Evolutionary conservation across 2,329 filamentous ascomycete genomes (phyloP), one percentile per base, ranked within the genome.

Genomic region (Aspergillus tanneri): DNA sequence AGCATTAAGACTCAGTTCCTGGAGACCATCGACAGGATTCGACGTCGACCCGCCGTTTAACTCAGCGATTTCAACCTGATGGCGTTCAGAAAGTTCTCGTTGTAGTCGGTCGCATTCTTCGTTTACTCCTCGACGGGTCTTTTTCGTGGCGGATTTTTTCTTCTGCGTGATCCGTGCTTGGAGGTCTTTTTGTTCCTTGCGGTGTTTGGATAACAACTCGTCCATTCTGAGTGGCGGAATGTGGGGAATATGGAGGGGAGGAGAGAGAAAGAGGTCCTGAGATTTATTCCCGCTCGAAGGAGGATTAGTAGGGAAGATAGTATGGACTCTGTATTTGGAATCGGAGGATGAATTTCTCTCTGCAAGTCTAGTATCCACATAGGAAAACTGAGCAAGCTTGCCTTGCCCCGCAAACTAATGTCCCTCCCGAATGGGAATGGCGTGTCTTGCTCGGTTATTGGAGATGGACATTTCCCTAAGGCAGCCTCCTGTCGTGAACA

Each of bases 131-230:
- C 86, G 84, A 41, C 82, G 77, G 7, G 82, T 84, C 69, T 84
- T 85, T 73, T 97, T 99, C 38, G 87, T 95, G 12, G 93, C 91
- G 59, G 88, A 86, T 77, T 96, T 97, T 78, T 96, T 99, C 79
- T 96, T 97, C 72, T 87, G 90, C 4, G 89, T 96, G 63, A 95
- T 84, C 50, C 86, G 85, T 42, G 83, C 81, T 68, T 95, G 88
- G 21, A 99, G 79, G 52, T 97, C 92, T 59, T 85, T 86, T 68
- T 87, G 84, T 72, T 99, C 92, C 70, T 89, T 93, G 61, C 89
- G 85, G 68, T 99, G 93, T 38, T 85, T 86, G 28, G 84, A 76
- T 60, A 89, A 85, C 47, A 93, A 74, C 53, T 88, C 84, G 51
- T 96, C 91, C 71, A 93, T 82, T n/a, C 36, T 56, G 19, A 41